Evolutionary conservation across 768 basidiomycete genomes (phyloP), one percentile per base, ranked within the genome.

Genomic region (Trametes coccinea): DNA sequence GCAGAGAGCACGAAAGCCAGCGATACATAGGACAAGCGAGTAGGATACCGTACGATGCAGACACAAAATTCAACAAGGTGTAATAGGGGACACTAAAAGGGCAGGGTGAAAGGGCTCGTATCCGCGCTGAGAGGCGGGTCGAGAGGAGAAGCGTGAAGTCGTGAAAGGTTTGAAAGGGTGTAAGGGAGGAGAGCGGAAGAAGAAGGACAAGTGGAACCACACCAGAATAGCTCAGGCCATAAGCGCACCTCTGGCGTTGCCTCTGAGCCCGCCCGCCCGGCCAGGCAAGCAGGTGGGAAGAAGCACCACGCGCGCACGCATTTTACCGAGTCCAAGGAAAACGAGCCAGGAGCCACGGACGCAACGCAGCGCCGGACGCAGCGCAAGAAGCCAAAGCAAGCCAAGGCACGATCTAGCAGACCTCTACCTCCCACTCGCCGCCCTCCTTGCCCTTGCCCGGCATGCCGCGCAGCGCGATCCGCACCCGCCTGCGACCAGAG

Each of bases 361-460:
- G 29, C n/a, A n/a, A 9, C 9, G 29, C 34, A n/a, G 39, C n/a
- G 34, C 11, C 34, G 34, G 2, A 11, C 16, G 30, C 6, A 34
- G 22, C 9, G 17, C 34, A 53, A 16, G 37, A 10, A 44, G 33
- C 47, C 51, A 37, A 43, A 3, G 44, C 22, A 22, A 31, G 34
- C 52, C 14, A 52, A 29, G 2, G 39, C n/a, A 48, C 59, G 22
- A 22, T 29, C 71, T 66, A 89, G 73, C 86, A 88, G 53, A 89
- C 77, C 70, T 88, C 83, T 48, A 91, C 87, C 72, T 91, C 88
- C 88, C 89, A 90, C 76, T 89, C 88, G 62, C 88, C 88, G 49
- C 86, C 86, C 71, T 87, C 85, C 63, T 81, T 81, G 48, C 85
- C 86, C 33, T 80, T 74, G 22, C 78, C 78, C 0, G 88, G 87